phyloP scores from a whole-genome alignment of 1,139 yeast genomes.

The Kazachstania sp. region DNA sequence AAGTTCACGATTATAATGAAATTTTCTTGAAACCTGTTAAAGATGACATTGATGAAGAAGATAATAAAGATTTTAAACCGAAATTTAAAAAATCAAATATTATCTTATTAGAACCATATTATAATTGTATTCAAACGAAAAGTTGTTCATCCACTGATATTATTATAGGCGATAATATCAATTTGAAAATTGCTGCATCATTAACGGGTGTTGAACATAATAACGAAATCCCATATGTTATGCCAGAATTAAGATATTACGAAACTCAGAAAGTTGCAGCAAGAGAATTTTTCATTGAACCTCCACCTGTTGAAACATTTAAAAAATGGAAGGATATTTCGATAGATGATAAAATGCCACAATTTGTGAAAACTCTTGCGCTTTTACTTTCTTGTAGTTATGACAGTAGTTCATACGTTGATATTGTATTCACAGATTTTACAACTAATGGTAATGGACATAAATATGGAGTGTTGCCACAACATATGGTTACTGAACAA shows the following conservation, averaged over 20 bases:
- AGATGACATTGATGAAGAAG: too few species aligned
- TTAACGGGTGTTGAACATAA: not conserved
- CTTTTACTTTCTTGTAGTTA: conserved; percentile 15
- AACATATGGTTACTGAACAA: conserved; percentile 4
- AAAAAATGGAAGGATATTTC: conserved; percentile 12
- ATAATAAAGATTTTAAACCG: not conserved
- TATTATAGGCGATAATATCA: not conserved
- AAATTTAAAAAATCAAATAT: not conserved
- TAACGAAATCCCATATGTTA: not conserved
- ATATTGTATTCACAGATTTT: conserved; percentile 23
- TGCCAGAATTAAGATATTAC: not conserved
- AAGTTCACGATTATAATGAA: too few species aligned
- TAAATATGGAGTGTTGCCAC: conserved; percentile 8
- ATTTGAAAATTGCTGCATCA: not conserved
- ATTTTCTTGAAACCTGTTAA: too few species aligned
- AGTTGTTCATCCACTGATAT: not conserved
- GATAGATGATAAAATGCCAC: conserved; percentile 6
- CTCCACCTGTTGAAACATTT: conserved; percentile 2
- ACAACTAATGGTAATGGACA: conserved; percentile 12
- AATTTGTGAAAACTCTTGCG: conserved; percentile 15
- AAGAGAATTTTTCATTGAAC: not conserved
- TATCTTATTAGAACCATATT: not conserved
- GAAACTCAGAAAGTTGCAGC: not conserved
- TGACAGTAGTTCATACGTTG: conserved; percentile 10
- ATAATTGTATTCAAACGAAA: not conserved